Conservation (phyloP, 108 stramenopile genomes). For the Fragilariopsis cylindrus region DNA sequence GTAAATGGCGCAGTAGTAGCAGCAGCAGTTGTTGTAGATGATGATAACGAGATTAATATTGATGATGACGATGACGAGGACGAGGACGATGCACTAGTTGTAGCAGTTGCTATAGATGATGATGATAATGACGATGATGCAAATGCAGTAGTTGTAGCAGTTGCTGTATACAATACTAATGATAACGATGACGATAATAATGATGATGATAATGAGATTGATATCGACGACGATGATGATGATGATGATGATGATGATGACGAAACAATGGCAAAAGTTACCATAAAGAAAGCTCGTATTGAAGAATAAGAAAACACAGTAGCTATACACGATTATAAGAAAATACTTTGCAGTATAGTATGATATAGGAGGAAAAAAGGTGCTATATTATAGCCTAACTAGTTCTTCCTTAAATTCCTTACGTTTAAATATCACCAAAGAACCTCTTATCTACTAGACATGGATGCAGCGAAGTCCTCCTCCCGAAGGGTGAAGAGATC, state of each 20-base stretch:
- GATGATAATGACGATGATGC: background rate
- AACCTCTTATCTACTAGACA: too few relatives aligned
- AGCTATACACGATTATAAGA: too few relatives aligned
- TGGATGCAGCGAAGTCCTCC: too few relatives aligned
- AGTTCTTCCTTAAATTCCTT: too few relatives aligned
- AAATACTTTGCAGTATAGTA: too few relatives aligned
- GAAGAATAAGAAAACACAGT: background rate
- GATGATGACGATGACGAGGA: background rate
- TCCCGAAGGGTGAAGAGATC: too few relatives aligned
- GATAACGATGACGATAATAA: background rate
- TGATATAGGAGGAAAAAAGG: too few relatives aligned
- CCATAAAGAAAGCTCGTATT: constrained; percentile 2
- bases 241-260: background rate
- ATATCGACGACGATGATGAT: background rate
- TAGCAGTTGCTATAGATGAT: background rate
- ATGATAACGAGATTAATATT: constrained; percentile 7
- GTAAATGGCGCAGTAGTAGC: background rate
- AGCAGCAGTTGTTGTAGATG: background rate
- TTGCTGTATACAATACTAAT: background rate
- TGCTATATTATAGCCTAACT: too few relatives aligned
- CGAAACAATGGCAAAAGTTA: background rate
- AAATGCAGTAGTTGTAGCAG: background rate
- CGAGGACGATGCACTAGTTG: background rate
- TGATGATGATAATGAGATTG: background rate
- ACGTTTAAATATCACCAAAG: too few relatives aligned